Conservation (phyloP, 2,329 filamentous ascomycete species). For the Niveomyces coronatus region DNA sequence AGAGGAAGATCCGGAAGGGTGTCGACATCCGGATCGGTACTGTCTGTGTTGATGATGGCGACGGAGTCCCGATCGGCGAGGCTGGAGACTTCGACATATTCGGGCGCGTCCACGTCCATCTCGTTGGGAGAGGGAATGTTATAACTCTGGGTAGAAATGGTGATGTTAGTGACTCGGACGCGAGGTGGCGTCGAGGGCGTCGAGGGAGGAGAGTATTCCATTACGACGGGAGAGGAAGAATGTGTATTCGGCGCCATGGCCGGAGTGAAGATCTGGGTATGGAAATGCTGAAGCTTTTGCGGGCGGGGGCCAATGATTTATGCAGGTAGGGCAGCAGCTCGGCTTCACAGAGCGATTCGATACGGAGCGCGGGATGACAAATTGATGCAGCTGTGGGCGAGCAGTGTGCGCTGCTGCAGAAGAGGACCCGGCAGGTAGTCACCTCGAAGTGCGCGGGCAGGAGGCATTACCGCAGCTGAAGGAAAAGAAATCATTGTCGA, state of each 20-base stretch:
- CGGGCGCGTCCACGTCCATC: slow-evolving; percentile 45
- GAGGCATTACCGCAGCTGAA: slow-evolving; percentile 11
- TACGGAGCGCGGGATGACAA: not conserved
- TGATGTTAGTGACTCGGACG: slow-evolving; percentile 13
- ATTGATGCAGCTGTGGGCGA: not conserved
- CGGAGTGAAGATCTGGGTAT: slow-evolving; percentile 1
- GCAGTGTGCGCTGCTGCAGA: not conserved
- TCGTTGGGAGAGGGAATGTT: slow-evolving; percentile 46
- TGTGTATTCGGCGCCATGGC: not conserved
- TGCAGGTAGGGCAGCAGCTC: no score
- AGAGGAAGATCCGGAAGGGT: slow-evolving; percentile 36
- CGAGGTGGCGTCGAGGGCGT: slow-evolving; percentile 1
- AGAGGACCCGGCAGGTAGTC: not conserved
- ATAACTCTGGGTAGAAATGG: slow-evolving; percentile 31
- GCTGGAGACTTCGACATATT: slow-evolving; percentile 41
- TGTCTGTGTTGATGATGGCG: slow-evolving; percentile 45
- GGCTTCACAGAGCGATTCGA: not conserved
- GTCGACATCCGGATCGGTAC: slow-evolving; percentile 37
- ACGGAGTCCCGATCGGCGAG: slow-evolving; percentile 41
- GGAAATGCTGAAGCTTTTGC: slow-evolving; percentile 5
- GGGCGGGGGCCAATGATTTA: slow-evolving; percentile 4
- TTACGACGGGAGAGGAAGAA: not conserved
- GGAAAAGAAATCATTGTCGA: slow-evolving; percentile 5
- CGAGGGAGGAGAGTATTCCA: not conserved
- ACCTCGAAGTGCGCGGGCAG: not conserved